phyloP scores from a whole-genome alignment of 345 rosid genomes.

The Eucalyptus pauciflora region DNA sequence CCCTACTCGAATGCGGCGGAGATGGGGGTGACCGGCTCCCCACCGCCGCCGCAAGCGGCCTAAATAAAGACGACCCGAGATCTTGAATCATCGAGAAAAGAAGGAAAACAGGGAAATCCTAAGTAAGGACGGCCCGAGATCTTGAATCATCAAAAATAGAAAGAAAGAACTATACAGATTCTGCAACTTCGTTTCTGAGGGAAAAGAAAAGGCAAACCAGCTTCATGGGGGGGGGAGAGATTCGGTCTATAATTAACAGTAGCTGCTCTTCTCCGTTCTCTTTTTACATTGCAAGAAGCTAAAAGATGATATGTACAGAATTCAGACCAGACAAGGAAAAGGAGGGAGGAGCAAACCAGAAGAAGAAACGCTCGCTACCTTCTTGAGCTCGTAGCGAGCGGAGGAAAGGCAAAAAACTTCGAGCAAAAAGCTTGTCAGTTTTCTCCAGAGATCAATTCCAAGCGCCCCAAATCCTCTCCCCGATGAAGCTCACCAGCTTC shows the following conservation, averaged over 20 bases:
- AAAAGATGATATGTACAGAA: not conserved
- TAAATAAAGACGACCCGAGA: not conserved
- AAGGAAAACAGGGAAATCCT: not conserved
- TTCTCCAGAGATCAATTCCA: slow-evolving; percentile 11
- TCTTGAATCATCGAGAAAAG: not conserved
- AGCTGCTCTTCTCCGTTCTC: not conserved
- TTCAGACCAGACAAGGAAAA: not conserved
- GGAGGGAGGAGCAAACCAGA: not conserved
- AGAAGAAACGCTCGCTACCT: not conserved
- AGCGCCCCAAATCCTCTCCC: slow-evolving; percentile 67
- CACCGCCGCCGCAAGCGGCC: not conserved
- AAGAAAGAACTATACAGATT: not conserved
- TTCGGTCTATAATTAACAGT: not conserved
- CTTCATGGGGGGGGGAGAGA: not conserved
- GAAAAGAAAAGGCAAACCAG: not conserved
- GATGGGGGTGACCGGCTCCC: not conserved
- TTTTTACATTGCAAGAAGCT: not conserved
- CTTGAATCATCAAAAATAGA: not conserved
- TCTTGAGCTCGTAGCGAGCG: not conserved
- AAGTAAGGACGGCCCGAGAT: not conserved
- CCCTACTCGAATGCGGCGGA: not conserved
- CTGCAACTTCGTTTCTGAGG: not conserved
- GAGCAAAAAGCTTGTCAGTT: not conserved
- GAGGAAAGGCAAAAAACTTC: not conserved
- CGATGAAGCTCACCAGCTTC: slow-evolving; percentile 48